Base-by-base conservation (phyloP, 495 filamentous ascomycete species). In the Polyplosphaeria fusca region DNA sequence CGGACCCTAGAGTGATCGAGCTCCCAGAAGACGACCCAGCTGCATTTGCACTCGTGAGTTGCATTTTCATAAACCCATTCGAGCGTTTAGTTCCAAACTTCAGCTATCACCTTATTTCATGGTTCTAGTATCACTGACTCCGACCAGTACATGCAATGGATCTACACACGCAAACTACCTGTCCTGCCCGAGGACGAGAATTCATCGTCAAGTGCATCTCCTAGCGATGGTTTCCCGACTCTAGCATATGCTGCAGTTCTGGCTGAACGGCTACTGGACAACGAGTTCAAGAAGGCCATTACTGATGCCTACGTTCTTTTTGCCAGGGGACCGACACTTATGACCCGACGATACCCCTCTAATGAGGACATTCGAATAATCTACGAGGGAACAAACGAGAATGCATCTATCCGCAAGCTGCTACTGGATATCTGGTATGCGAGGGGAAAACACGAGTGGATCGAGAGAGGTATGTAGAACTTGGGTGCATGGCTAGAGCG, bases 161-260 rank as follows among this genome's bases (percentile, higher is more conserved):
- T 58, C 2, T 63, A 63, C 38, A 47, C 60, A 3, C 19, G 24
- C 4, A 30, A 55, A 24, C 37, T 63, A 5, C 35, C 60, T 3
- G 52, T 53, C 24, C 40, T 60, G 20, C 56, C 56, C 5, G 48
- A 59, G 18, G 12, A 26, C 7, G 13, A 2, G 28, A 18, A 4
- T 3, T 14, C 14, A 7, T 16, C 32, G 30, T 14, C n/a, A 25
- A 25, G 26, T 16, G n/a, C 14, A 7, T 16, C 32, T 22, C 13
- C n/a, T 19, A n/a, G 3, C 51, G 23, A 30, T 2, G 40, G 48
- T 30, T 43, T 45, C 42, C 56, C 47, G 32, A 53, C 41, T 1
- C 26, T 60, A n/a, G 56, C 56, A 1, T 60, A 60, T 23, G 56
- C 56, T 2, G 52, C 52, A 23, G 49, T 60, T n/a, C 49, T 60